Evolutionary conservation across 2,329 filamentous ascomycete genomes (phyloP), one percentile per base, ranked within the genome.

Genomic region (Calcarisporium arbuscula): DNA sequence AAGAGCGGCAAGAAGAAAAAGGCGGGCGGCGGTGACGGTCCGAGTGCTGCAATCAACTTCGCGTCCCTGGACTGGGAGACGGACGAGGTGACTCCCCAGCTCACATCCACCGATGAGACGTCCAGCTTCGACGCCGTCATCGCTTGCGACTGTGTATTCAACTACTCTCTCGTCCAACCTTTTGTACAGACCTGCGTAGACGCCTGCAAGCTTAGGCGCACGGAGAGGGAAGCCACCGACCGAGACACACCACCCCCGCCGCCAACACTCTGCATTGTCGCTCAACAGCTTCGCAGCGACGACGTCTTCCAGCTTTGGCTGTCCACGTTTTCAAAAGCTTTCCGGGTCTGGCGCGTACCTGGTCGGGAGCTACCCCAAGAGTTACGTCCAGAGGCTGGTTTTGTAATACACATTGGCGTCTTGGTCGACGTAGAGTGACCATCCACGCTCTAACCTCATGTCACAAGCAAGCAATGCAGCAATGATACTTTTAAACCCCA

Each of bases 71-170:
- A 98, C 60, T 98, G 92, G 92, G 89, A 96, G 54, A 67, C 70
- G 0, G 71, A 77, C 41, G 58, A 69, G 30, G 68, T 80, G 8
- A 72, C 62, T 17, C 43, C 53, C 8, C 48, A 49, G 3, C 55
- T 74, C 19, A 63, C 62, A 2, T 55, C 60, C 9, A 53, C 54
- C 11, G 41, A 45, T 12, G 43, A 34, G 23, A 50, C 42, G 28
- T 52, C 47, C 50, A 70, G 72, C 38, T 82, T 92, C 45, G 83
- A 94, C 50, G 61, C 79, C 11, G 67, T 96, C 9, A 56, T 96
- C 22, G 87, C 88, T 5, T 94, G 87, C 53, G 92, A 98, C 58
- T 95, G 89, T 58, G 82, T 98, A 47, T 98, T 94, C 67, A 98
- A 96, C 60, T 85, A 95, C 45, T 76, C 83, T 3, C 72, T 96